Base-by-base conservation (phyloP, 371 early-diverging fungal species). In the Circinella umbellata region DNA sequence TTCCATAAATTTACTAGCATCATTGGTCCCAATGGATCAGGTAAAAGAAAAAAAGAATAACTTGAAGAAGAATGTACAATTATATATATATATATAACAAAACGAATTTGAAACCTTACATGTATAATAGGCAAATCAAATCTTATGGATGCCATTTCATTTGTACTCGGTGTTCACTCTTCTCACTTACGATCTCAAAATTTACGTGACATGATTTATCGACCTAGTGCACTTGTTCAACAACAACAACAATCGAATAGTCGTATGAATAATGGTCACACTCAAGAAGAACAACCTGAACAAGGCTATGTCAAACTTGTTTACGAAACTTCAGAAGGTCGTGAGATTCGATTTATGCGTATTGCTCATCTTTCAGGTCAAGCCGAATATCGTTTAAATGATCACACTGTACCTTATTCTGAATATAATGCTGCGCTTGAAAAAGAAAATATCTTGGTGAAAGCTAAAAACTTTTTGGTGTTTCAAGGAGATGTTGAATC, bases 401-500 rank as follows among this genome's bases (percentile, higher is more conserved):
- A 88, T 54, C 85, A 82, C 48, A 77, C 72, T 0, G 95, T 96
- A 4, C 75, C 79, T 0, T 93, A 87, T 75, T 76, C 87, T 2
- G 82, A 89, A 35, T 99, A 99, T 83, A 92, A 88, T 69, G 74
- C 85, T 15, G 80, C 87, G 0, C 82, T 99, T 39, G 96, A 96
- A 75, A 78, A 87, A 59, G 90, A 97, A 77, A 95, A 96, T 70
- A 96, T 99, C 64, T 84, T 98, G 18, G 91, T 96, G 70, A 96
- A 96, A 73, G 96, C 99, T 4, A 88, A 93, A 68, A 99, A 99
- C 84, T 99, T 99, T 84, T 83, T 99, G 62, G 99, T 99, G 10
- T 99, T 99, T 76, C 99, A 99, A 89, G 99, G 99, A 35, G 99
- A 99, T 83, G 95, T 99, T 5, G 98, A 98, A 74, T 91, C 95